Evolutionary conservation across 129 eudicot genomes (phyloP), one percentile per base, ranked within the genome.

Genomic region (Flaveria bidentis): DNA sequence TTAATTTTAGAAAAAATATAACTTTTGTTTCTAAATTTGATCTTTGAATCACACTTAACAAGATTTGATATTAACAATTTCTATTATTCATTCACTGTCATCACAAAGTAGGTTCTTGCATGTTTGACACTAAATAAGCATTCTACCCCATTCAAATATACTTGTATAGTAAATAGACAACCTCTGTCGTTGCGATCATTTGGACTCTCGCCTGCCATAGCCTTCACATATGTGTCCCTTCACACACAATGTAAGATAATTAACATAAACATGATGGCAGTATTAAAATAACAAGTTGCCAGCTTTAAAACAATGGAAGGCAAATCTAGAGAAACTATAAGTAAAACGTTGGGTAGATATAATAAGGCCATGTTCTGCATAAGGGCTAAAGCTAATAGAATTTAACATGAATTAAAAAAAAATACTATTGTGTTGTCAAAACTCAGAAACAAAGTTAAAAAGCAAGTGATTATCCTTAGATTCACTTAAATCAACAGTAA

Each of bases 161-260:
- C 18, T 63, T 9, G 53, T 13, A 46, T 55, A 6, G 55, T 16
- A 39, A 6, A 25, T 69, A 66, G 50, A 57, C 46, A 26, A 93
- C 98, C 98, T 93, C 98, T 88, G 82, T 93, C 98, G 83, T 93
- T 93, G 73, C 98, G 88, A 82, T 93, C 98, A 77, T 93, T 93
- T 73, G 96, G 96, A 82, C 84, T 88, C 76, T 93, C 97, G 13
- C 96, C 97, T 50, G 74, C 81, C 96, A 90, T 86, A 56, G 85
- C 88, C 81, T 90, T 93, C 84, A 93, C 87, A 77, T 87, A 93
- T 63, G 98, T 93, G 72, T 90, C 98, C 88, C 98, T 93, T 50
- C 28, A 65, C 25, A 70, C 17, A 57, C 30, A 63, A 76, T 14
- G 33, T 44, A 47, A 66, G 36, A 33, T 36, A 9, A 47, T 10